A percentile compares a stretch with the other conserved stretches of the same genome.
Evolutionary conservation across 1,139 yeast species (phyloP).

Genomic region (Hyphopichia buzzinii): DNA sequence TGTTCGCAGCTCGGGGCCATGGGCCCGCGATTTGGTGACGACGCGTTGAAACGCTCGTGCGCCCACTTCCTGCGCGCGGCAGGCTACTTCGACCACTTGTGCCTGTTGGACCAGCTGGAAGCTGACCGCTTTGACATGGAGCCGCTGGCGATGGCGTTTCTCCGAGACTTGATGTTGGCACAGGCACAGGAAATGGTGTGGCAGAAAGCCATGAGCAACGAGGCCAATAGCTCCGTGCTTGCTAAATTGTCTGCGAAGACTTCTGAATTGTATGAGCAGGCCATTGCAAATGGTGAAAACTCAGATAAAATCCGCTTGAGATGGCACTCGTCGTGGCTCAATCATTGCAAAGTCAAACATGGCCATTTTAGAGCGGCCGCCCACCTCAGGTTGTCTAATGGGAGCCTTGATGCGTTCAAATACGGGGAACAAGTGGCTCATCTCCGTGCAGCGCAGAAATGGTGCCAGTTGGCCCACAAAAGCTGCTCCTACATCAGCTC

Average conservation of each 20-base stretch:
- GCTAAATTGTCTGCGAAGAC: slow-evolving; percentile 66
- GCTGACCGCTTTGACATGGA: neutral
- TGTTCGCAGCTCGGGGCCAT: slow-evolving; percentile 55
- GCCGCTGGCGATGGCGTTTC: slow-evolving; percentile 15
- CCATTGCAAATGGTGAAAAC: slow-evolving; percentile 43
- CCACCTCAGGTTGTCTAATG: slow-evolving; percentile 56
- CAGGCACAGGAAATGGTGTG: slow-evolving; percentile 89
- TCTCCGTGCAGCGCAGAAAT: slow-evolving; percentile 37
- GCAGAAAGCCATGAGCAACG: slow-evolving; percentile 63
- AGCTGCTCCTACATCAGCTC: slow-evolving; percentile 42
- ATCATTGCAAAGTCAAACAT: slow-evolving; percentile 56
- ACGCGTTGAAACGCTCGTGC: slow-evolving; percentile 63
- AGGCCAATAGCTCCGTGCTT: slow-evolving; percentile 58
- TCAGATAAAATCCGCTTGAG: slow-evolving; percentile 57
- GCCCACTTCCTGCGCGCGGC: slow-evolving; percentile 68
- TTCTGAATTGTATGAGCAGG: slow-evolving; percentile 51
- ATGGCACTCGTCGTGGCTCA: slow-evolving; percentile 69
- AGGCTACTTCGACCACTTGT: slow-evolving; percentile 55
- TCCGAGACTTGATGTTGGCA: slow-evolving; percentile 57
- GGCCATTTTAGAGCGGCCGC: slow-evolving; percentile 72
- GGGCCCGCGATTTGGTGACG: slow-evolving; percentile 44
- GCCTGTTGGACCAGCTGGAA: neutral
- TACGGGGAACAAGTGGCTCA: slow-evolving; percentile 74
- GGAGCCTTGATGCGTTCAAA: slow-evolving; percentile 45
- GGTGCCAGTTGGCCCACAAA: slow-evolving; percentile 35